Evolutionary conservation across 805 yeast species (phyloP).

Genomic region (Kuraishia borneana): DNA sequence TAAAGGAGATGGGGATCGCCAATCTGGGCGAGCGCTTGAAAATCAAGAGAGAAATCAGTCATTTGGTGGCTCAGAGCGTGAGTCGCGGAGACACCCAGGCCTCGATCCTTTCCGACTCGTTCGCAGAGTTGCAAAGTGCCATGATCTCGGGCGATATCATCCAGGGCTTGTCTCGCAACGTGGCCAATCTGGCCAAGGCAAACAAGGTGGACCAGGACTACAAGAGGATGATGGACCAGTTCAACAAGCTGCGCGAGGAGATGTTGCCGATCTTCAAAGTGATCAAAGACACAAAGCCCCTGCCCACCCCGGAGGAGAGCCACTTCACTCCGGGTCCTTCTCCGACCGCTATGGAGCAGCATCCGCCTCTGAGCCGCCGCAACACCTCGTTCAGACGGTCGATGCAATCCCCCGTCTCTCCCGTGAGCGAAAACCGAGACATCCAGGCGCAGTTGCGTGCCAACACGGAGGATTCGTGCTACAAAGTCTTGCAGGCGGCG

Average conservation of each 20-base stretch:
- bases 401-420: conserved; percentile 1
- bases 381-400: conserved; percentile 1
- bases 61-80: conserved; percentile 27
- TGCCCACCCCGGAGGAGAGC: conserved; percentile 51
- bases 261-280: conserved; percentile 51
- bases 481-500: conserved; percentile 78
- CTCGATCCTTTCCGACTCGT: background rate
- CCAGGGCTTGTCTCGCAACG: background rate
- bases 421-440: conserved; percentile 24
- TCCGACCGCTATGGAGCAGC: background rate
- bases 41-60: conserved; percentile 49
- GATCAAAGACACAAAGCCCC: conserved; percentile 54
- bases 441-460: conserved; percentile 79
- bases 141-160: conserved; percentile 2
- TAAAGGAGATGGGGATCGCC: conserved; percentile 58
- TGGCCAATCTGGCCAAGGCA: background rate
- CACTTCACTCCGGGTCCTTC: background rate
- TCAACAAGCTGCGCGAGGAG: conserved; percentile 49
- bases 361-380: conserved; percentile 2
- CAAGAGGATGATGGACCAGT: conserved; percentile 38
- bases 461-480: conserved; percentile 84
- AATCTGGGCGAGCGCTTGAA: conserved; percentile 44
- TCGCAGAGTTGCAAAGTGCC: conserved; percentile 3
- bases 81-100: background rate
- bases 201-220: conserved; percentile 3